A percentile compares a stretch with the other conserved stretches of the same genome.
These are phyloP conservation scores for Jatropha podagrica DNA, from an alignment of 441 rosid genomes.

Conservation along the genomic window DNA sequence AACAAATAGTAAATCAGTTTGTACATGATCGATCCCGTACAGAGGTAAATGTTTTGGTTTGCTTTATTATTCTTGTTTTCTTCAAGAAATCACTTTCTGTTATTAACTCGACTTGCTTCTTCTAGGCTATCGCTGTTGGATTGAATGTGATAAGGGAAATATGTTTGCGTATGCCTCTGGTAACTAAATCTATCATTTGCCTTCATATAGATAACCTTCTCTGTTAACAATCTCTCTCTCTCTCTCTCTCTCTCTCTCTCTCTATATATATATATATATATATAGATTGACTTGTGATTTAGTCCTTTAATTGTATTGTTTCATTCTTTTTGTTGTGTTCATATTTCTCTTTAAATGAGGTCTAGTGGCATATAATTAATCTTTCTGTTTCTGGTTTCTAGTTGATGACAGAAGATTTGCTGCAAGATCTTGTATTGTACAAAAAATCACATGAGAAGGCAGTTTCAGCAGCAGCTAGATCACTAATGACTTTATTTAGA, in stretches of 20 bases:
- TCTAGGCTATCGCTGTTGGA: conserved; percentile 89
- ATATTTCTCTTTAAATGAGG: background rate
- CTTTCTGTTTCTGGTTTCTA: conserved; percentile 33
- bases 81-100: background rate
- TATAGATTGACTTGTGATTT: background rate
- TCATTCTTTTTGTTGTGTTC: background rate
- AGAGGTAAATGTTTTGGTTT: conserved; percentile 49
- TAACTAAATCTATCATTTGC: conserved; percentile 31
- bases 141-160: conserved; percentile 89
- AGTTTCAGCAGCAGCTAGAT: conserved; percentile 79
- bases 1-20: conserved; percentile 91
- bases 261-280: background rate
- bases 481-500: conserved; percentile 82
- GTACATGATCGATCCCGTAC: conserved; percentile 88
- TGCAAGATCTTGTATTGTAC: conserved; percentile 92
- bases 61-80: background rate
- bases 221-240: background rate
- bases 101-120: conserved; percentile 15
- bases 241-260: background rate
- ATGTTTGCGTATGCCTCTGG: conserved; percentile 90
- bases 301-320: background rate
- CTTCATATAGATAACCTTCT: background rate
- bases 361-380: background rate
- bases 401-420: conserved; percentile 95
- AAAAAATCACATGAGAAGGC: conserved; percentile 92